These are phyloP conservation scores for Podospora sp. DNA, from an alignment of 495 filamentous ascomycete genomes.

Conservation along the genomic window DNA sequence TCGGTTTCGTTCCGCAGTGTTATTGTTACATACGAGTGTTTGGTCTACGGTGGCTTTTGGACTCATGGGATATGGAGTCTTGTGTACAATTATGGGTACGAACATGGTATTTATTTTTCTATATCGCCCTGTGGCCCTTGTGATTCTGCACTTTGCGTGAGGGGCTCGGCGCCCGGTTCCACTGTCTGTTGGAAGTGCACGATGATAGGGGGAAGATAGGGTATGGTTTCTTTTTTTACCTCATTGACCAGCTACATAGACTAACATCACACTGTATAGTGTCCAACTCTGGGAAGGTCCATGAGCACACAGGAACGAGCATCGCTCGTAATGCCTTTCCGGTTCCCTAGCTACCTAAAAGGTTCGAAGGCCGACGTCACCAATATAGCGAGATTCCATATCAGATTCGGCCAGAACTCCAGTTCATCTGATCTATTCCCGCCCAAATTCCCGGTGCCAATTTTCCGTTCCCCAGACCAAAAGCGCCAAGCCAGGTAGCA, in stretches of 20 bases:
- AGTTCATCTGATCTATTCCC: background rate
- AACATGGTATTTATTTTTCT: background rate
- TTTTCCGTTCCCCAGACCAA: background rate
- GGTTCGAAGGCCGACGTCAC: background rate
- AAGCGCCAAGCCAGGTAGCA: background rate
- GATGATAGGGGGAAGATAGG: too few species aligned
- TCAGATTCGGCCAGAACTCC: background rate
- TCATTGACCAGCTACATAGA: too few species aligned
- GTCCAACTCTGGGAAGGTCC: background rate
- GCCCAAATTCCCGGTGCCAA: background rate
- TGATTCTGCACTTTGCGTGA: too few species aligned
- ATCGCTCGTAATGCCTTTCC: background rate
- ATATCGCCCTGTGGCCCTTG: background rate
- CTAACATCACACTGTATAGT: too few species aligned
- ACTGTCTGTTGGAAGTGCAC: too few species aligned
- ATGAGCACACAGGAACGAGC: background rate
- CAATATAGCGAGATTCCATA: too few species aligned
- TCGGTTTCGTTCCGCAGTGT: background rate
- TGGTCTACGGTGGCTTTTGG: background rate
- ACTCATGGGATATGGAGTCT: background rate
- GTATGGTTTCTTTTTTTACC: too few species aligned
- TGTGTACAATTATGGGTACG: background rate
- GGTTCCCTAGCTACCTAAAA: background rate
- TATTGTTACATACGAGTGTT: background rate
- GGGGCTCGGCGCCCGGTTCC: too few species aligned